A percentile compares a stretch with the other conserved stretches of the same genome.
Evolutionary conservation across 169 alveolate species (phyloP).

Genomic region (Plasmodium adleri): DNA sequence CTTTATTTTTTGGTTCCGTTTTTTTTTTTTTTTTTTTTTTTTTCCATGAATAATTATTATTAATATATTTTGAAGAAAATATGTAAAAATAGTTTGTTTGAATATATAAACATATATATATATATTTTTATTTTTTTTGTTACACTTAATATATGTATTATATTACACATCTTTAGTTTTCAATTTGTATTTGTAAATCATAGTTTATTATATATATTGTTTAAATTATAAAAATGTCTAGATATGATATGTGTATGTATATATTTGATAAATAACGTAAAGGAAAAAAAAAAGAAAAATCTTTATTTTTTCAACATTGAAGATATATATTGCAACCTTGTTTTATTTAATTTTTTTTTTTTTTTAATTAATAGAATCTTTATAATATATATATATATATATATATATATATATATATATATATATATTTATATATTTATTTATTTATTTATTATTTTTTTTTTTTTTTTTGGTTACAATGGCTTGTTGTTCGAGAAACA

Average conservation of each 20-base stretch:
- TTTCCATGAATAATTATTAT: neutral
- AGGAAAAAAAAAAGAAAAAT: too few relatives aligned
- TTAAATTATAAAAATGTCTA: too few relatives aligned
- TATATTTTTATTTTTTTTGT: slow-evolving; percentile 5
- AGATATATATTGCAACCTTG: too few relatives aligned
- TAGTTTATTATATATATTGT: too few relatives aligned
- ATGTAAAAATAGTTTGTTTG: neutral
- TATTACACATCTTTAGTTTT: too few relatives aligned
- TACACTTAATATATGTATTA: neutral
- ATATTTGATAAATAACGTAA: too few relatives aligned
- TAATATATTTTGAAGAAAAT: neutral
- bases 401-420: slow-evolving; percentile 4
- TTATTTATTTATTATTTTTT: neutral
- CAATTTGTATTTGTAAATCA: too few relatives aligned
- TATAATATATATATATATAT: too few relatives aligned
- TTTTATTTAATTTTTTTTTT: too few relatives aligned
- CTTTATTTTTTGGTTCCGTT: neutral
- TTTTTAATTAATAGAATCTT: too few relatives aligned
- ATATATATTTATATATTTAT: slow-evolving; percentile 1
- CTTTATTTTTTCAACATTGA: too few relatives aligned
- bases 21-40: slow-evolving; percentile 1
- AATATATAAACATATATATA: slow-evolving; percentile 1
- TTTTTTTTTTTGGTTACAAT: slow-evolving; percentile 20
- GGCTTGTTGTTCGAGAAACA: slow-evolving; percentile 67
- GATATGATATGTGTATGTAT: too few relatives aligned